phyloP scores from a whole-genome alignment of 495 filamentous ascomycete species.

The Penicillium cataractarum region DNA sequence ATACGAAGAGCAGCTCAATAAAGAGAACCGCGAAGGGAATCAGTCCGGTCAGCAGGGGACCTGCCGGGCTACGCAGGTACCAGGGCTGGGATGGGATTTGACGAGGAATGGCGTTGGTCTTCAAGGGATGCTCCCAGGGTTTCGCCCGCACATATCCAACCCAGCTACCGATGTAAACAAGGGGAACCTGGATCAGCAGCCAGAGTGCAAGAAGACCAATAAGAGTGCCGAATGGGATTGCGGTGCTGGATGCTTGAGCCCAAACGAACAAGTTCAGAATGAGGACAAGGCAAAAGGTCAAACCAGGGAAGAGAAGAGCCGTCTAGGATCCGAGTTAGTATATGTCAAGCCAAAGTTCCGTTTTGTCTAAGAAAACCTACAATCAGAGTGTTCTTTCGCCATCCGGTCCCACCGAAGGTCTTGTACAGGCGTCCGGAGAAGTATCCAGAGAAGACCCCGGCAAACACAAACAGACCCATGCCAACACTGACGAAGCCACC shows the following conservation, averaged over 20 bases:
- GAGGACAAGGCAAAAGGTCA: slow-evolving; percentile 78
- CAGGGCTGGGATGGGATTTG: slow-evolving; percentile 81
- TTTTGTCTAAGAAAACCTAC: slow-evolving; percentile 31
- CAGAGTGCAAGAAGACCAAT: slow-evolving; percentile 77
- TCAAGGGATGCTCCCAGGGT: slow-evolving; percentile 87
- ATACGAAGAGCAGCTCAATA: slow-evolving; percentile 91
- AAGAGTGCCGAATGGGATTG: slow-evolving; percentile 85
- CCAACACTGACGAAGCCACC: slow-evolving; percentile 91
- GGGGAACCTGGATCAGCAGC: slow-evolving; percentile 87
- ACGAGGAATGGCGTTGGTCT: slow-evolving; percentile 72
- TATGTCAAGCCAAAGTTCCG: neutral
- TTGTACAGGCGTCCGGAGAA: slow-evolving; percentile 84
- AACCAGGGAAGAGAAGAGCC: slow-evolving; percentile 80
- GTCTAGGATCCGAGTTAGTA: slow-evolving; percentile 52
- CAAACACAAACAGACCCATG: slow-evolving; percentile 84
- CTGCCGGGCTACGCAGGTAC: slow-evolving; percentile 68
- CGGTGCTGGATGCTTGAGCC: slow-evolving; percentile 89
- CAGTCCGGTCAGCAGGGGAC: slow-evolving; percentile 75
- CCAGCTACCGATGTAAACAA: slow-evolving; percentile 87
- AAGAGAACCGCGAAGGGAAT: slow-evolving; percentile 93
- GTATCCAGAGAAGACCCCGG: slow-evolving; percentile 90
- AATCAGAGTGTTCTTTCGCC: slow-evolving; percentile 80
- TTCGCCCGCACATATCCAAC: slow-evolving; percentile 67
- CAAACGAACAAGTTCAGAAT: slow-evolving; percentile 92
- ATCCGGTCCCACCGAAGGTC: slow-evolving; percentile 81